A percentile compares a stretch with the other conserved stretches of the same genome.
Conservation (phyloP, 495 filamentous ascomycete genomes). For the Glonium stellatum region DNA sequence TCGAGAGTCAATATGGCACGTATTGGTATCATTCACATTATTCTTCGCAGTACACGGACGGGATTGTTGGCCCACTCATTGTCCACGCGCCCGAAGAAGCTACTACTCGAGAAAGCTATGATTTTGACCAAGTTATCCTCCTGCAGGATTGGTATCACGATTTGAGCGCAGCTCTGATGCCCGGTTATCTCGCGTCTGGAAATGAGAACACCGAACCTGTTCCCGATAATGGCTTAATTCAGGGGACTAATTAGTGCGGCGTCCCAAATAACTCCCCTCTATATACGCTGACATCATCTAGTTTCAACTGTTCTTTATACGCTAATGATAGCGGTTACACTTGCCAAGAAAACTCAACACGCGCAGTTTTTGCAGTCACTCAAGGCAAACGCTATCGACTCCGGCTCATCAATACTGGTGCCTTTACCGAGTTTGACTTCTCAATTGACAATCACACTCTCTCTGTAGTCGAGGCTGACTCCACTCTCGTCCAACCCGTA, state of each 20-base stretch:
- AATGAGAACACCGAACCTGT: neutral
- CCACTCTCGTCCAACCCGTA: neutral
- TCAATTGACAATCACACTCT: conserved; percentile 9
- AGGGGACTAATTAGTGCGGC: neutral
- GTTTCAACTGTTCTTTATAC: neutral
- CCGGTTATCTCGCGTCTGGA: neutral
- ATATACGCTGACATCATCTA: neutral
- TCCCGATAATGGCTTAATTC: neutral
- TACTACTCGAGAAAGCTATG: neutral
- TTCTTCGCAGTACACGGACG: conserved; percentile 35
- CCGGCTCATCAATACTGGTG: conserved; percentile 4
- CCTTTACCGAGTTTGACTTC: neutral
- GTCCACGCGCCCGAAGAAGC: conserved; percentile 1
- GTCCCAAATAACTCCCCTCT: neutral
- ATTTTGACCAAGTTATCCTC: neutral
- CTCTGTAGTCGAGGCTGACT: conserved; percentile 1
- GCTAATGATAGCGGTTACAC: neutral
- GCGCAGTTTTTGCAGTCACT: neutral
- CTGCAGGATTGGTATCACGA: conserved; percentile 3
- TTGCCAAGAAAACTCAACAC: neutral
- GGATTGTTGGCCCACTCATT: conserved; percentile 29
- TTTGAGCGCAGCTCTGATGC: neutral
- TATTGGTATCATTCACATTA: conserved; percentile 38
- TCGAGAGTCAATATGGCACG: conserved; percentile 33
- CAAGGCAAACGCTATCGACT: neutral